Percentiles rank a stretch among this genome's conserved stretches.
Evolutionary conservation across 1,284 basidiomycete species (phyloP).

Genomic region (Ceratobasidium theobromae): DNA sequence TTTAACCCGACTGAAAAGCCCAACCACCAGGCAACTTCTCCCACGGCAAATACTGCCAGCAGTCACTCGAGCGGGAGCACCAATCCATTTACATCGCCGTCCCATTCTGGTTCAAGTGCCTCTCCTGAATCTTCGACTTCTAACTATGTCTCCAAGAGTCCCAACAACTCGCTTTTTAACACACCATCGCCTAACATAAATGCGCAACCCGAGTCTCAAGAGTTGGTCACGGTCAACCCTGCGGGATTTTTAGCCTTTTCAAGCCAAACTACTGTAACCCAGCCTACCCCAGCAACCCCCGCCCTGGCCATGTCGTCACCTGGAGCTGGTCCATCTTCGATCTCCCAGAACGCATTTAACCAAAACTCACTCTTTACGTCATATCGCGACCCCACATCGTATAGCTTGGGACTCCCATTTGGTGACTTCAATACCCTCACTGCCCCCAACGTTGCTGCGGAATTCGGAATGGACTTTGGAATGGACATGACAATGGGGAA

Average conservation of each 20-base stretch:
- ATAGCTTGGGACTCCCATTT: slow-evolving; percentile 38
- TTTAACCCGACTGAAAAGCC: slow-evolving; percentile 7
- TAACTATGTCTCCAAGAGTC: slow-evolving; percentile 16
- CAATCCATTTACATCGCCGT: slow-evolving; percentile 39
- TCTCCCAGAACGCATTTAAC: slow-evolving; percentile 70
- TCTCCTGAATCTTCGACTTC: slow-evolving; percentile 40
- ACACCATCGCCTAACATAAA: slow-evolving; percentile 27
- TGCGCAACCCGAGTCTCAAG: slow-evolving; percentile 50
- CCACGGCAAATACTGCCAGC: slow-evolving; percentile 36
- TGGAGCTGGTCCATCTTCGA: slow-evolving; percentile 39
- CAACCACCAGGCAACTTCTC: slow-evolving; percentile 49
- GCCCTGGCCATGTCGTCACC: slow-evolving; percentile 47
- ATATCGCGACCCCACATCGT: slow-evolving; percentile 59
- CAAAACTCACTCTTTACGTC: slow-evolving; percentile 78
- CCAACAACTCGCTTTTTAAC: slow-evolving; percentile 27
- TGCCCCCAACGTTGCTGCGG: background rate
- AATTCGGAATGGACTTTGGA: slow-evolving; percentile 11
- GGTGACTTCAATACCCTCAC: slow-evolving; percentile 22
- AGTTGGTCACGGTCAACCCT: background rate
- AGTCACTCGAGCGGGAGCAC: slow-evolving; percentile 34
- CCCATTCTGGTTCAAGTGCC: slow-evolving; percentile 40
- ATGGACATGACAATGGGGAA: slow-evolving; percentile 16
- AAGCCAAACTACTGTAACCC: slow-evolving; percentile 54
- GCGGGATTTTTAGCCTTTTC: slow-evolving; percentile 39
- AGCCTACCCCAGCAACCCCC: slow-evolving; percentile 56